phyloP scores from a whole-genome alignment of 108 stramenopile genomes.

The Skeletonema menzelii region DNA sequence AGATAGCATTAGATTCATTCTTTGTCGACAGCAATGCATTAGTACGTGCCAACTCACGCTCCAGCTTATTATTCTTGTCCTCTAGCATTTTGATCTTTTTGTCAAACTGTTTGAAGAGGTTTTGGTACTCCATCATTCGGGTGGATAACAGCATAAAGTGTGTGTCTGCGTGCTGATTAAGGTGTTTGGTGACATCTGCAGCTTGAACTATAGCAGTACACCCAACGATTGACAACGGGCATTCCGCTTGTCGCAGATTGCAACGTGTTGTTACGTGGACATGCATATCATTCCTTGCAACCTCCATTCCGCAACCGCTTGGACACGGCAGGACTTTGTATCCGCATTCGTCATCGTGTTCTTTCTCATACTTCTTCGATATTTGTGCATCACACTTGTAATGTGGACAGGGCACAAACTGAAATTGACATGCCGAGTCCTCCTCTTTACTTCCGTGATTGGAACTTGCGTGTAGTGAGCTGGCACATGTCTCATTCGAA shows the following conservation, averaged over 20 bases:
- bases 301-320: conserved; percentile 47
- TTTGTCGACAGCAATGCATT: conserved; percentile 27
- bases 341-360: conserved; percentile 50
- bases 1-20: conserved; percentile 24
- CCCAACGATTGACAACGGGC: conserved; percentile 53
- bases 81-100: conserved; percentile 31
- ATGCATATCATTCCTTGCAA: conserved; percentile 31
- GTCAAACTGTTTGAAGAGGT: conserved; percentile 43
- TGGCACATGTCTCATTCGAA: conserved; percentile 37
- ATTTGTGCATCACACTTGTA: conserved; percentile 37
- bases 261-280: conserved; percentile 45
- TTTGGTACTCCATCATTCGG: conserved; percentile 55
- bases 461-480: neutral
- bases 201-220: conserved; percentile 52
- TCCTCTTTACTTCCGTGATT: neutral
- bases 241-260: conserved; percentile 46
- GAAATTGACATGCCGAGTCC: conserved; percentile 39
- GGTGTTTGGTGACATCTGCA: conserved; percentile 46
- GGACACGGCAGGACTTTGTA: conserved; percentile 41
- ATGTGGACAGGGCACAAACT: conserved; percentile 50
- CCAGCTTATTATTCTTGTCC: conserved; percentile 41
- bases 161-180: conserved; percentile 39
- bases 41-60: conserved; percentile 11
- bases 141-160: conserved; percentile 53
- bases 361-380: conserved; percentile 42